phyloP scores from a whole-genome alignment of 2,329 filamentous ascomycete species.

The Fusarium sp. region DNA sequence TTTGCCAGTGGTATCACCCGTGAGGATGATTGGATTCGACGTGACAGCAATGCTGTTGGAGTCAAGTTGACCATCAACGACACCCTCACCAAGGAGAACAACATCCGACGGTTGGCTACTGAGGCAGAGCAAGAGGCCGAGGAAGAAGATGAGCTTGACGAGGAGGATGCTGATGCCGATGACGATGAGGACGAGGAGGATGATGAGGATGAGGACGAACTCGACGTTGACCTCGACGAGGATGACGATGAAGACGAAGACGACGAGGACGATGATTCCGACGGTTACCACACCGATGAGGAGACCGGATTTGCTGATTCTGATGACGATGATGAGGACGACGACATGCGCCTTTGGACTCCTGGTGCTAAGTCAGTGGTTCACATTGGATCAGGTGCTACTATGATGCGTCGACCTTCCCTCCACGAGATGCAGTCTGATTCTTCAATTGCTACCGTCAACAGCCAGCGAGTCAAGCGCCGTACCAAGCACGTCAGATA shows the following conservation, averaged over 20 bases:
- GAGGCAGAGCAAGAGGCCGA: constrained; percentile 92
- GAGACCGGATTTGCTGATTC: constrained; percentile 76
- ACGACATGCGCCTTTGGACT: constrained; percentile 69
- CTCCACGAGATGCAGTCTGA: constrained; percentile 66
- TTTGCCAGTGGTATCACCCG: constrained; percentile 86
- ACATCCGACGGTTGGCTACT: constrained; percentile 84
- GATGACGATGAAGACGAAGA: constrained; percentile 64
- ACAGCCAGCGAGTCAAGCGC: constrained; percentile 53
- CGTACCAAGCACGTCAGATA: constrained; percentile 47
- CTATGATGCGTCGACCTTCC: constrained; percentile 52
- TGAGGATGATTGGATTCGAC: constrained; percentile 90
- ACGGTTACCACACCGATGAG: constrained; percentile 82
- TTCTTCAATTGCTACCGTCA: constrained; percentile 67
- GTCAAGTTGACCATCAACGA: constrained; percentile 88
- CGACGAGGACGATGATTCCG: constrained; percentile 66
- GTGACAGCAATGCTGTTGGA: constrained; percentile 71
- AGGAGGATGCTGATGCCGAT: constrained; percentile 89
- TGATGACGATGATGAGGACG: constrained; percentile 76
- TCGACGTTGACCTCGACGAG: constrained; percentile 54
- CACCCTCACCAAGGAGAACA: constrained; percentile 89
- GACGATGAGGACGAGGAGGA: constrained; percentile 72
- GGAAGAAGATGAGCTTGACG: constrained; percentile 73
- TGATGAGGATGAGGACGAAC: constrained; percentile 58
- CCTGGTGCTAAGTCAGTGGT: constrained; percentile 56
- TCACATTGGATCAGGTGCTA: constrained; percentile 52